Evolutionary conservation across 164 flowering plant genomes (phyloP).

Genomic region (Chimonanthus salicifolius): DNA sequence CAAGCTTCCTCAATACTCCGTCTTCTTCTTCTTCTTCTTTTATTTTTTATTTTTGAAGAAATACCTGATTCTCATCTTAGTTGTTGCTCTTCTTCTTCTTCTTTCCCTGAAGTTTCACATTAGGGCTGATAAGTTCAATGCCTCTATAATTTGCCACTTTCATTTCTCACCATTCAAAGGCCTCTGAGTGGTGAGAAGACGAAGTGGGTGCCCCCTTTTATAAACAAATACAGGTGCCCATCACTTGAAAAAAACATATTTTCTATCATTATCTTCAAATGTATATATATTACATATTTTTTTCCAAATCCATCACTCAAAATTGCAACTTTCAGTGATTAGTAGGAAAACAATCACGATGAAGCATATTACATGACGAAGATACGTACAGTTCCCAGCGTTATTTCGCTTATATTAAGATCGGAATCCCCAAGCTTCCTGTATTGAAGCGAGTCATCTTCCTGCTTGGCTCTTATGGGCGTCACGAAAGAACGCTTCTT

Average conservation of each 20-base stretch:
- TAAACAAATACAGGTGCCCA: not conserved
- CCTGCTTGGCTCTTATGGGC: slow-evolving; percentile 26
- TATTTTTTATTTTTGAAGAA: too few species aligned
- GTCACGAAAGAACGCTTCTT: not conserved
- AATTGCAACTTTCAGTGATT: not conserved
- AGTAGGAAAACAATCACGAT: not conserved
- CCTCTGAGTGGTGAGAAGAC: not conserved
- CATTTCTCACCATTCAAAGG: too few species aligned
- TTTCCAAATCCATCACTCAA: not conserved
- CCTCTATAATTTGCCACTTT: too few species aligned
- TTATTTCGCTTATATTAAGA: slow-evolving; percentile 73
- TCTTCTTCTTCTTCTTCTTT: too few species aligned
- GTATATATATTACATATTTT: not conserved
- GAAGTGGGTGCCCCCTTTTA: not conserved
- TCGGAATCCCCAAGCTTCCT: slow-evolving; percentile 88
- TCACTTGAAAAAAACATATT: not conserved
- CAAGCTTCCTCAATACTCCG: too few species aligned
- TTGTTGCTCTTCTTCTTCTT: too few species aligned
- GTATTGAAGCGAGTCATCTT: slow-evolving; percentile 43
- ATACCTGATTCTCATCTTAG: too few species aligned
- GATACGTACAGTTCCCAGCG: slow-evolving; percentile 68
- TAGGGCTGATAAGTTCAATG: too few species aligned
- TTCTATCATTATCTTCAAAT: not conserved
- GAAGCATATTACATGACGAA: not conserved
- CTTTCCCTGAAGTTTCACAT: too few species aligned